Evolutionary conservation across 148 eudicot genomes (phyloP).

Genomic region (Rhododendron mucronatum): DNA sequence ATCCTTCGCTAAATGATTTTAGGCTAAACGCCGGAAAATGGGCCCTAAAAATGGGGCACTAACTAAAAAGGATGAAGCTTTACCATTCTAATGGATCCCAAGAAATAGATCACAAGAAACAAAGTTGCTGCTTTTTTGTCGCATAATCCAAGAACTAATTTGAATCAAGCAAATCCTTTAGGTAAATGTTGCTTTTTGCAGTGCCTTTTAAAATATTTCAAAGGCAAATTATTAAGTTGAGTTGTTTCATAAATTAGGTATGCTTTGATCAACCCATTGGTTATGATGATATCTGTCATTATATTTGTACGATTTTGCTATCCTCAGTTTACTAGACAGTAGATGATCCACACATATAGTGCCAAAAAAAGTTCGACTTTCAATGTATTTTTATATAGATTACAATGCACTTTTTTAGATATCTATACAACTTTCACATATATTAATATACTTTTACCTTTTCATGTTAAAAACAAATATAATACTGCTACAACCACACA

Average conservation of each 20-base stretch:
- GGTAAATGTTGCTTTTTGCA: not conserved
- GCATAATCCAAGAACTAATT: not conserved
- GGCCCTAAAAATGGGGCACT: slow-evolving; percentile 2
- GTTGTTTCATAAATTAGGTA: not conserved
- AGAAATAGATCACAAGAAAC: not conserved
- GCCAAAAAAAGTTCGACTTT: not conserved
- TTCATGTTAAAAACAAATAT: too few relatives aligned
- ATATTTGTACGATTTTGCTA: too few relatives aligned
- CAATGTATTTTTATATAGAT: too few relatives aligned
- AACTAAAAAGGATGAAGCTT: not conserved
- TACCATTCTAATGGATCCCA: not conserved
- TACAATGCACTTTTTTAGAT: too few relatives aligned
- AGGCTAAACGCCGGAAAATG: slow-evolving; percentile 4
- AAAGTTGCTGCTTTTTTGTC: not conserved
- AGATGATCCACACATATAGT: too few relatives aligned
- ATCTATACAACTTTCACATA: too few relatives aligned
- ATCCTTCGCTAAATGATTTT: not conserved
- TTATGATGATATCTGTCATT: not conserved
- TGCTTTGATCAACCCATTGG: not conserved
- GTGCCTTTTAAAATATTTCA: not conserved
- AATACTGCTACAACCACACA: too few relatives aligned
- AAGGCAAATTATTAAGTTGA: not conserved
- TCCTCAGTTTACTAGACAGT: not conserved
- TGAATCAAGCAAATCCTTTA: not conserved
- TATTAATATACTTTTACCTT: too few relatives aligned